Base-by-base conservation (phyloP, 768 basidiomycete genomes). In the Lactifluus volemus region DNA sequence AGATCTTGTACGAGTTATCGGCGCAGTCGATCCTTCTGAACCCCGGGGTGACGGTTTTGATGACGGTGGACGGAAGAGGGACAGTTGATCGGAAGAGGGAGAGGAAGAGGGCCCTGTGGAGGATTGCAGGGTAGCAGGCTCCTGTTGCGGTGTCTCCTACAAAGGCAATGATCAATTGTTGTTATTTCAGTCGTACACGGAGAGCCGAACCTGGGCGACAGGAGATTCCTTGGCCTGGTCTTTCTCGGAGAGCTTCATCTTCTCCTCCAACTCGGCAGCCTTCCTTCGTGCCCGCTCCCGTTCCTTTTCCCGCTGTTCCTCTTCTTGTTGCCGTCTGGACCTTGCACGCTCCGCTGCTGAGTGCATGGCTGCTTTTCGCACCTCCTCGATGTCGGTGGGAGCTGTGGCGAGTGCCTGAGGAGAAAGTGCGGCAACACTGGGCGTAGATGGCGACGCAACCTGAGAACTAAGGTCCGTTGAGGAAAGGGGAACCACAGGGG, bases 281-380 rank as follows among this genome's bases (percentile, higher is more conserved):
- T 94, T 96, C 73, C 75, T 81, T 63, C 82, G 78, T 14, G 92
- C 93, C 15, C 92, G 78, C 67, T 93, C 91, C 66, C 83, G 82
- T 71, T 87, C 86, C 50, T 82, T 85, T 69, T 90, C 85, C 15
- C 92, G 79, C 65, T 89, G 86, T 63, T 84, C 86, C 69, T 95
- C 93, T 66, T 94, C 92, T 53, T 87, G 80, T 67, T 89, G 85
- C 50, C 90, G 77, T 56, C 92, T 78, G 63, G 86, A 81, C 68
- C 83, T 86, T 6, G 92, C 92, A 44, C 91, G 81, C 63, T 89
- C 91, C 2, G 92, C 92, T 6, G 89, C 89, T 57, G 73, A 81
- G 61, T 92, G 91, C 92, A 94, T 93, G 17, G 85, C 74, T 49
- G 84, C 83, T 70, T 88, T 88, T 59, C 81, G 79, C n/a, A 76